Evolutionary conservation across 2,329 filamentous ascomycete species (phyloP).

Genomic region (Alternaria gansuensis): DNA sequence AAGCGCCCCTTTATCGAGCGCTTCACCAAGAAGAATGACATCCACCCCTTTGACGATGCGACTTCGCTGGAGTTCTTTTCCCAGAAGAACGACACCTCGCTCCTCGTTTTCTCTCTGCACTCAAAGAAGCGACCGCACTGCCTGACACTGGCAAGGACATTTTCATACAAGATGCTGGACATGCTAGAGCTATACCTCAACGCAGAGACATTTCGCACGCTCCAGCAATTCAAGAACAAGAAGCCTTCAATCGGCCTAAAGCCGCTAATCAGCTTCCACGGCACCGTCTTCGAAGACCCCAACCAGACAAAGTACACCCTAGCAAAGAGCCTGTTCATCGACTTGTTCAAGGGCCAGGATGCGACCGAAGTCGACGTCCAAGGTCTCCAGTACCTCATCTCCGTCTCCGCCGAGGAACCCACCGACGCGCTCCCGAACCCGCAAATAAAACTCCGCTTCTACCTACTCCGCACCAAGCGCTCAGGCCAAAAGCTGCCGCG

Average conservation of each 20-base stretch:
- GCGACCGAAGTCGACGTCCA: constrained; percentile 89
- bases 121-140: constrained; percentile 96
- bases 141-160: constrained; percentile 82
- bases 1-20: constrained; percentile 86
- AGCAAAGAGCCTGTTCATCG: constrained; percentile 84
- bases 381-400: constrained; percentile 89
- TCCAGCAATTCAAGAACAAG: constrained; percentile 75
- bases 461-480: constrained; percentile 85
- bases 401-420: constrained; percentile 74
- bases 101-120: constrained; percentile 84
- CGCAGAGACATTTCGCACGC: constrained; percentile 72
- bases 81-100: constrained; percentile 91
- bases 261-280: constrained; percentile 90
- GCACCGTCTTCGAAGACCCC: constrained; percentile 84
- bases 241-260: constrained; percentile 78
- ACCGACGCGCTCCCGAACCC: constrained; percentile 56
- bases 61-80: constrained; percentile 92
- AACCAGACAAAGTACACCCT: constrained; percentile 81
- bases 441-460: constrained; percentile 74
- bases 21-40: constrained; percentile 96
- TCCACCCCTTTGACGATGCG: constrained; percentile 93
- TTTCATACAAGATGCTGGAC: constrained; percentile 87
- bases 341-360: constrained; percentile 88
- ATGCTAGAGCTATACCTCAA: constrained; percentile 93
- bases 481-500: constrained; percentile 86